Evolutionary conservation across 441 rosid species (phyloP).

Genomic region (Erodium texanum): DNA sequence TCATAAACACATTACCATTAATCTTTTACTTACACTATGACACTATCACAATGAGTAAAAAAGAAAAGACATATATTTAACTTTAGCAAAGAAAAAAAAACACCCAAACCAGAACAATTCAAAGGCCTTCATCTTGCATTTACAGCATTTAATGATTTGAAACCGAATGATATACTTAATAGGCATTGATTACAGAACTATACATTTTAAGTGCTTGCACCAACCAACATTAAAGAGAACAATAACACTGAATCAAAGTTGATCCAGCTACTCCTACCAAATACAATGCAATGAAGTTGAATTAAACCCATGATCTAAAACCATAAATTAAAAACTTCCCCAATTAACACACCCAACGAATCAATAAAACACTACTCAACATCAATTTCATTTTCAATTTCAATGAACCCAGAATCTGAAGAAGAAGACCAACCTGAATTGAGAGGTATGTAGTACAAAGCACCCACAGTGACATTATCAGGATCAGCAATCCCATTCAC

Average conservation of each 20-base stretch:
- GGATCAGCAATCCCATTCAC: conserved; percentile 70
- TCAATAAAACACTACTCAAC: neutral
- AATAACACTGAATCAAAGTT: neutral
- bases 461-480: conserved; percentile 72
- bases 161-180: neutral
- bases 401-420: no score
- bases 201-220: neutral
- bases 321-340: neutral
- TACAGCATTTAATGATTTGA: neutral
- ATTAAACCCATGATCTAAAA: conserved; percentile 2
- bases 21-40: no score
- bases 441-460: conserved; percentile 66
- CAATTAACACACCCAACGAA: neutral
- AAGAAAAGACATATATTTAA: neutral
- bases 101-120: neutral
- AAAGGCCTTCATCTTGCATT: neutral
- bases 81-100: no score
- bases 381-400: conserved; percentile 9
- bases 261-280: neutral
- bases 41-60: no score
- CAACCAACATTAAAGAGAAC: neutral
- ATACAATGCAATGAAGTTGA: neutral
- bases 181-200: neutral
- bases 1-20: neutral
- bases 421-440: conserved; percentile 56